A percentile compares a stretch with the other conserved stretches of the same genome.
Conservation (phyloP, 2,329 filamentous ascomycete species). For the Curvularia hawaiiensis region DNA sequence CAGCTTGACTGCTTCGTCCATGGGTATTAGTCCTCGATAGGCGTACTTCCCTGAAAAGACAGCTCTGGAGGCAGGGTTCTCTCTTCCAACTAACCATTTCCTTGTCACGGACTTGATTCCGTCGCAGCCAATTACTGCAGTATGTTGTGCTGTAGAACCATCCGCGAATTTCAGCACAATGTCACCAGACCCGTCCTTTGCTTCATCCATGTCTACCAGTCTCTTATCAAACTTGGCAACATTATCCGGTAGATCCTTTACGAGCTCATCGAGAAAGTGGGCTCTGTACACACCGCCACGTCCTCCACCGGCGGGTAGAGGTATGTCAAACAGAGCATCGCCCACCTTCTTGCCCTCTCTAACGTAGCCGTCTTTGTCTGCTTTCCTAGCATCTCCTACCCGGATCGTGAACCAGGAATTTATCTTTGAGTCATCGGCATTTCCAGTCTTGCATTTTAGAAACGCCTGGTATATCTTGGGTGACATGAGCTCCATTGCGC, state of each 20-base stretch:
- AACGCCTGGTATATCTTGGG: conserved; percentile 50
- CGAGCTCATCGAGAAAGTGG: conserved; percentile 57
- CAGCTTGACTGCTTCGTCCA: conserved; percentile 57
- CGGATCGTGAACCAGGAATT: conserved; percentile 41
- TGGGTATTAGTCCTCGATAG: conserved; percentile 67
- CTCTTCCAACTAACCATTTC: conserved; percentile 58
- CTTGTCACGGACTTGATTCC: conserved; percentile 66
- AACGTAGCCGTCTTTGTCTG: conserved; percentile 37
- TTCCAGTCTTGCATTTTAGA: conserved; percentile 49
- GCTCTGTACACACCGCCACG: conserved; percentile 54
- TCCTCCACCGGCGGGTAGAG: conserved; percentile 28
- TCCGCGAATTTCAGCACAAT: conserved; percentile 53
- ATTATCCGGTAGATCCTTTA: conserved; percentile 53
- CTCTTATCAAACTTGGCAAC: conserved; percentile 53
- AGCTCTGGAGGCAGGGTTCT: conserved; percentile 51
- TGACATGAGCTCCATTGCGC: conserved; percentile 60
- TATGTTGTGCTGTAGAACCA: conserved; percentile 53
- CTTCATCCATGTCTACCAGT: conserved; percentile 35
- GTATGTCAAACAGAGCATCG: conserved; percentile 37
- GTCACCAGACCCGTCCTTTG: conserved; percentile 38
- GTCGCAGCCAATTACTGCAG: conserved; percentile 66
- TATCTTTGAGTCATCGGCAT: conserved; percentile 35
- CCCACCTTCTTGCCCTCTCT: conserved; percentile 38
- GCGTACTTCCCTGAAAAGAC: conserved; percentile 65
- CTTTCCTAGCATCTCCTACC: conserved; percentile 40